phyloP scores from a whole-genome alignment of 1,284 basidiomycete species.

The Athelia sp. region DNA sequence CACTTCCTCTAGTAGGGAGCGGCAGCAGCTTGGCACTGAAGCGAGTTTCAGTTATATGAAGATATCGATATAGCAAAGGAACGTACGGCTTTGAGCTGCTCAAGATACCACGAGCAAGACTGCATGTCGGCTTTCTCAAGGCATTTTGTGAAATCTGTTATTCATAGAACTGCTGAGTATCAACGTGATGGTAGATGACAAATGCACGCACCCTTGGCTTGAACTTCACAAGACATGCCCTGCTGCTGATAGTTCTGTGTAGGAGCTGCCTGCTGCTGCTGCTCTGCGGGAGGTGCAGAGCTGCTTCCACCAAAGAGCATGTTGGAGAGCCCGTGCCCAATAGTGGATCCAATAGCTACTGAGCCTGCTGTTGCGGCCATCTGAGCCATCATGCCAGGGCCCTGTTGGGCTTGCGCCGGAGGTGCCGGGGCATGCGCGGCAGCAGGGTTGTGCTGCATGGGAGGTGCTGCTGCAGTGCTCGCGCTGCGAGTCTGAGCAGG shows the following conservation, averaged over 20 bases:
- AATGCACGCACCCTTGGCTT: conserved; percentile 59
- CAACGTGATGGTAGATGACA: conserved; percentile 3
- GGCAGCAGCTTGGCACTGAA: conserved; percentile 74
- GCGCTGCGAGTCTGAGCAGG: conserved; percentile 38
- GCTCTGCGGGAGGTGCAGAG: conserved; percentile 35
- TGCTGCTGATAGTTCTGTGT: conserved; percentile 37
- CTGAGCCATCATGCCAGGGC: conserved; percentile 67
- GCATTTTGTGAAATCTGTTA: conserved; percentile 73
- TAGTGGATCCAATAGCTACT: conserved; percentile 78
- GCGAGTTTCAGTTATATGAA: conserved; percentile 5
- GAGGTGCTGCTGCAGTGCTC: conserved; percentile 35
- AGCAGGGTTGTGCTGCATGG: conserved; percentile 29
- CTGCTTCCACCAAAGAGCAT: conserved; percentile 77
- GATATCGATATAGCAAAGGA: neutral
- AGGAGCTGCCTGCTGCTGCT: conserved; percentile 36
- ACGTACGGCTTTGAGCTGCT: conserved; percentile 78
- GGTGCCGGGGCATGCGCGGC: conserved; percentile 41
- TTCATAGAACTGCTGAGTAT: neutral
- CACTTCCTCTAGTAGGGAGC: conserved; percentile 44
- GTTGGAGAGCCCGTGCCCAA: conserved; percentile 79
- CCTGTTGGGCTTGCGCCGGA: conserved; percentile 26
- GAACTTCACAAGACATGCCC: conserved; percentile 56
- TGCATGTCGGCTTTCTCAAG: conserved; percentile 72
- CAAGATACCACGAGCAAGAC: conserved; percentile 78
- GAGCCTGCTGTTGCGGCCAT: conserved; percentile 90